Evolutionary conservation across 805 yeast species (phyloP), one percentile per base, ranked within the genome.

Genomic region (Kodamaea laetipori): DNA sequence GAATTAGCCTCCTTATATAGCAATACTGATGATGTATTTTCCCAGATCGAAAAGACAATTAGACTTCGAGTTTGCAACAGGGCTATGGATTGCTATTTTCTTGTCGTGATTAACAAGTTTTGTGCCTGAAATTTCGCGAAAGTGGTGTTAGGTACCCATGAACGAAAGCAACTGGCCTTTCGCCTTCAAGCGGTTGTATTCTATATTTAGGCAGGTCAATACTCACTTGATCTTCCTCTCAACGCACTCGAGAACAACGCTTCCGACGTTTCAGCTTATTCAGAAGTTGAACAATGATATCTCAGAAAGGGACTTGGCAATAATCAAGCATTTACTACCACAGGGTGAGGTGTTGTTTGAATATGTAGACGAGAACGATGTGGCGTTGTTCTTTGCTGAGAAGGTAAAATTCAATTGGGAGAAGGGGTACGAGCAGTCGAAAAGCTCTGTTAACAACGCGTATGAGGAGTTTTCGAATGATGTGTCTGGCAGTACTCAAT

Each of bases 311-410:
- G 95, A 88, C 58, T 73, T 85, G 26, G 86, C 95, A 1, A 71
- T 74, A 44, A 72, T 90, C 24, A 77, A 73, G 35, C 74, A 67
- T 6, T 55, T 90, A 6, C 59, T 86, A 1, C 96, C 96, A 0
- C 67, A 76, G 19, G 92, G 86, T 38, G 77, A 86, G 9, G 66
- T 80, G 2, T 82, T 82, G 54, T 69, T 56, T 41, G 86, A 81
- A 39, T 90, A 86, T 58, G 81, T 85, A 34, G 96, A 90, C 59
- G 89, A 84, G 57, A 83, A 84, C 54, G 90, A 82, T 52, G 56
- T 81, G 8, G 47, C 58, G 38, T 64, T 75, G 26, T 68, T 72
- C 11, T 58, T 73, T 33, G 72, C 66, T 7, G 78, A 76, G 39
- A 69, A 69, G 43, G 71, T 73, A 30, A 61, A 69, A 44, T 63